A percentile compares a stretch with the other conserved stretches of the same genome.
phyloP scores from a whole-genome alignment of 2,329 filamentous ascomycete species.

The Macrophomina pseudophaseolina region DNA sequence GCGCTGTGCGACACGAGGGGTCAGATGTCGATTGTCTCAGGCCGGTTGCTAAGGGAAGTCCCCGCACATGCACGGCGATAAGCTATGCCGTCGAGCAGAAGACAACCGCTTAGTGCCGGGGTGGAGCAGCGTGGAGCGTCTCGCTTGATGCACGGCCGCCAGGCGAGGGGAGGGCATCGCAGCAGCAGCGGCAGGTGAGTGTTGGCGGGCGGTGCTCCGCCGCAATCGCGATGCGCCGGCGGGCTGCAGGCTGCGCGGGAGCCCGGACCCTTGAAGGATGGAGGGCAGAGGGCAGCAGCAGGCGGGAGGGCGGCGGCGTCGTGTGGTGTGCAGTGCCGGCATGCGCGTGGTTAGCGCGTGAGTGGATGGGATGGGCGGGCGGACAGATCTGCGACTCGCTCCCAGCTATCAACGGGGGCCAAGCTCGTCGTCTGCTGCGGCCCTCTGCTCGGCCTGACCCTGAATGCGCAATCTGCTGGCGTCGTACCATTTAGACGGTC shows the following conservation, averaged over 20 bases:
- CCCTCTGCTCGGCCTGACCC: slow-evolving; percentile 25
- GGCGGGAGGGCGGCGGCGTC: not conserved
- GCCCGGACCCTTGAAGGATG: slow-evolving; percentile 1
- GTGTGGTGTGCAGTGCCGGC: slow-evolving; percentile 14
- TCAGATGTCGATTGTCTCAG: slow-evolving; percentile 25
- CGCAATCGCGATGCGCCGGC: slow-evolving; percentile 12
- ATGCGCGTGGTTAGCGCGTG: slow-evolving; percentile 20
- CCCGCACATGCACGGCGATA: slow-evolving; percentile 21
- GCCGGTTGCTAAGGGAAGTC: slow-evolving; percentile 10
- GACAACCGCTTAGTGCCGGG: slow-evolving; percentile 11
- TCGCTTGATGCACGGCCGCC: slow-evolving; percentile 23
- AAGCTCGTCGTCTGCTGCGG: slow-evolving; percentile 23
- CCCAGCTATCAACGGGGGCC: slow-evolving; percentile 23
- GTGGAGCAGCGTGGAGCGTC: slow-evolving; percentile 22
- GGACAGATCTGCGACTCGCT: slow-evolving; percentile 24
- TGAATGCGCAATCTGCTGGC: slow-evolving; percentile 25
- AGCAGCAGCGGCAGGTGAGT: not conserved
- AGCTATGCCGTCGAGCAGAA: slow-evolving; percentile 20
- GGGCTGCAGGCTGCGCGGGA: not conserved
- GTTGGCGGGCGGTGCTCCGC: slow-evolving; percentile 7
- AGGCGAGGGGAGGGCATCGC: not conserved
- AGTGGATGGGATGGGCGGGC: slow-evolving; percentile 8
- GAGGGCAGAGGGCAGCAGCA: not conserved
- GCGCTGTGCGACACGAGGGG: slow-evolving; percentile 23
- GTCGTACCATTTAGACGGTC: slow-evolving; percentile 27